Conservation (phyloP, 345 rosid species). For the Arabidopsis thaliana region TAIR10.1 NC_003074.8:961501-962000, state of each 20-base stretch:
- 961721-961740: constrained; percentile 22
- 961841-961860: constrained; percentile 15
- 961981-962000: neutral
- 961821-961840: neutral
- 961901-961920: constrained; percentile 34
- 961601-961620: constrained; percentile 14
- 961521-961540: constrained; percentile 43
- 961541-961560: constrained; percentile 24
- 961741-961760: constrained; percentile 29
- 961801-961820: constrained; percentile 23
- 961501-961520: constrained; percentile 9
- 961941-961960: constrained; percentile 21
- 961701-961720: neutral
- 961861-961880: constrained; percentile 34
- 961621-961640: constrained; percentile 15
- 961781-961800: constrained; percentile 17
- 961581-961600: constrained; percentile 39
- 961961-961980: constrained; percentile 27
- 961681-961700: neutral
- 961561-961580: neutral
- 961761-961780: constrained; percentile 34
- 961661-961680: neutral
- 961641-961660: neutral
- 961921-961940: accelerated
- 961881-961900: constrained; percentile 38